These are phyloP conservation scores for Ceratocystis diversiconidia DNA, from an alignment of 2,329 filamentous ascomycete species.

Conservation along the genomic window DNA sequence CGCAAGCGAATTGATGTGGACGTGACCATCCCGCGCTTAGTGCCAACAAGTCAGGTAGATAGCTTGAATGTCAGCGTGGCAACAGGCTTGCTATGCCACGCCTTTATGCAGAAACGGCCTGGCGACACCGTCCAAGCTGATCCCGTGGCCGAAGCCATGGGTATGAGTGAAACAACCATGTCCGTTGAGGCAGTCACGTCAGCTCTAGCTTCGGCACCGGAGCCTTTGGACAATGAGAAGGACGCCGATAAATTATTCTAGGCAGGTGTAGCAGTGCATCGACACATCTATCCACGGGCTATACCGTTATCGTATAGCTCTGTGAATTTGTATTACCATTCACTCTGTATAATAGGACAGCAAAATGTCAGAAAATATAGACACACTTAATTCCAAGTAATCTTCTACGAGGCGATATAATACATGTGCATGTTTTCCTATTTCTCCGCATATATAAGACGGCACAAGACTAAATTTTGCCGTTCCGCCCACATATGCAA, in stretches of 20 bases:
- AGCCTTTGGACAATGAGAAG: background rate
- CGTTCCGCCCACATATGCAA: background rate
- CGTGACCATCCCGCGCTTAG: slow-evolving; percentile 48
- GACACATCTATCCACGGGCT: background rate
- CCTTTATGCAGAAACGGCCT: slow-evolving; percentile 32
- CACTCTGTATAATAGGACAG: slow-evolving; percentile 2
- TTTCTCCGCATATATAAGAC: background rate
- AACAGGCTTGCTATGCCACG: slow-evolving; percentile 57
- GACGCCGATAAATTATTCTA: background rate
- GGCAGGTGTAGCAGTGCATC: background rate
- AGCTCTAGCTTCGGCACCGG: background rate
- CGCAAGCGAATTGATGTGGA: slow-evolving; percentile 51
- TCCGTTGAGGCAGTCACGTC: slow-evolving; percentile 3
- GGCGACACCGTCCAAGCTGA: background rate
- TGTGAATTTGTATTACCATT: background rate
- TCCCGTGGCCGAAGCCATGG: background rate
- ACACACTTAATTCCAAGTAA: background rate
- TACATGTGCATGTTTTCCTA: background rate
- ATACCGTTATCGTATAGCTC: background rate
- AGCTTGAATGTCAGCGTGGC: slow-evolving; percentile 91
- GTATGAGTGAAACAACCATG: background rate
- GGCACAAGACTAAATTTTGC: background rate
- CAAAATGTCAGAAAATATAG: slow-evolving; percentile 4
- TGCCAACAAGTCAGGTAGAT: slow-evolving; percentile 49
- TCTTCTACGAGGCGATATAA: background rate